Conservation (phyloP, 495 filamentous ascomycete species). For the Aspergillus ostianus region DNA sequence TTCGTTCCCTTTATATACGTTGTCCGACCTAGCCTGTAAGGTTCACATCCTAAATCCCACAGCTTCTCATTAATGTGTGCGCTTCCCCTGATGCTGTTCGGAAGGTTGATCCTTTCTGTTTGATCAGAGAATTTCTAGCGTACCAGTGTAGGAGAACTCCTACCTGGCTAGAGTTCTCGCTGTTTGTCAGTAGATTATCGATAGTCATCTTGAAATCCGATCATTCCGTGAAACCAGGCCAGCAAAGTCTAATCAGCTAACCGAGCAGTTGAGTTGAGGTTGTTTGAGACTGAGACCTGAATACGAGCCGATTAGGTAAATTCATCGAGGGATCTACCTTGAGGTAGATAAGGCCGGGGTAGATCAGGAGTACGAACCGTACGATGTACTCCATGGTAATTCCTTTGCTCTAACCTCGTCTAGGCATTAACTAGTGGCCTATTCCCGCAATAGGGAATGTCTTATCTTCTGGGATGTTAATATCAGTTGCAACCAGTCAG, state of each 20-base stretch:
- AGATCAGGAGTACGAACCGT: background rate
- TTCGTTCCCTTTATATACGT: background rate
- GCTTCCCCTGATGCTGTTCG: background rate
- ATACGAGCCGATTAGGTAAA: background rate
- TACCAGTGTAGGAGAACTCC: background rate
- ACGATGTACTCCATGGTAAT: too few species aligned
- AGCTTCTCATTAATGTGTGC: background rate
- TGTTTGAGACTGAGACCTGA: slow-evolving; percentile 7
- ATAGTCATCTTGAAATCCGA: background rate
- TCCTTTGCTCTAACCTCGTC: too few species aligned
- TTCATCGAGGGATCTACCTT: background rate
- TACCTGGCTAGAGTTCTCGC: too few species aligned
- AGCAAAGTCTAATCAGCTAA: background rate
- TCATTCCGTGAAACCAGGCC: slow-evolving; percentile 1
- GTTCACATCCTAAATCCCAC: background rate
- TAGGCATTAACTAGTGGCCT: too few species aligned
- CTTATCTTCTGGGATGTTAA: background rate
- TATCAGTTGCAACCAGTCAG: too few species aligned
- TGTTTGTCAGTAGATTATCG: background rate
- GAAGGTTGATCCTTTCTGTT: background rate
- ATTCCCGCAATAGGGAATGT: too few species aligned
- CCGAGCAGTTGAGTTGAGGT: background rate
- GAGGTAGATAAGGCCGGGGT: background rate
- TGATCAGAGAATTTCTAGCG: background rate
- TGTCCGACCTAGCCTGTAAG: too few species aligned